phyloP scores from a whole-genome alignment of 495 filamentous ascomycete genomes.

The Aspergillus bridgeri region DNA sequence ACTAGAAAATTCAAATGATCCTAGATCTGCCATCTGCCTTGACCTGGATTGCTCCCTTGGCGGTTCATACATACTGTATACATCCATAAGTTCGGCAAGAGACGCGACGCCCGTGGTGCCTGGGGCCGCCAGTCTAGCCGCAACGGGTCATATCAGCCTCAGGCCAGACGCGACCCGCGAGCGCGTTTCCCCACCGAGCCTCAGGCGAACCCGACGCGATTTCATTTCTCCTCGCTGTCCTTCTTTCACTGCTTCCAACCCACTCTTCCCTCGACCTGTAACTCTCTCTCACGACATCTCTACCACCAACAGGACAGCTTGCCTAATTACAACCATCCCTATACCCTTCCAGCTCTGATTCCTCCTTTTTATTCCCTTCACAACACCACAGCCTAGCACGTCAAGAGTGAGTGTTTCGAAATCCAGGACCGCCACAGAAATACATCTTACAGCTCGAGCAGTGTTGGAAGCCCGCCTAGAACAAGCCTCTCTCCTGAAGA shows the following conservation, averaged over 20 bases:
- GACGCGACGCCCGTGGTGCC: neutral
- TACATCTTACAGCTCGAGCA: slow-evolving; percentile 28
- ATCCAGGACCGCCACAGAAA: neutral
- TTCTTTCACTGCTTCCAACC: slow-evolving; percentile 14
- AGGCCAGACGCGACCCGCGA: slow-evolving; percentile 27
- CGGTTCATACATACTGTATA: no score
- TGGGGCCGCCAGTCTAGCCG: slow-evolving; percentile 18
- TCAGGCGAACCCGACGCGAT: slow-evolving; percentile 31
- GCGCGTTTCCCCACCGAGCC: slow-evolving; percentile 34
- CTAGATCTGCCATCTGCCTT: neutral
- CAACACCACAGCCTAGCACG: slow-evolving; percentile 14
- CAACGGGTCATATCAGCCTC: slow-evolving; percentile 38
- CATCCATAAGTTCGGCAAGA: no score
- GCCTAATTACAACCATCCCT: neutral
- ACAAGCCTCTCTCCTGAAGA: slow-evolving; percentile 92
- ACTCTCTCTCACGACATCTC: neutral
- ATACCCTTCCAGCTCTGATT: slow-evolving; percentile 1
- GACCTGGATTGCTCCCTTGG: no score
- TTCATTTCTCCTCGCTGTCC: slow-evolving; percentile 22
- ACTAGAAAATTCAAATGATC: neutral
- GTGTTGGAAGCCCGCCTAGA: slow-evolving; percentile 98
- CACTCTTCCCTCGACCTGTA: neutral
- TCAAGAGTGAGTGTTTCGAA: slow-evolving; percentile 34
- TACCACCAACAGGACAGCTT: no score
- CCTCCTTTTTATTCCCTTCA: slow-evolving; percentile 5